Base-by-base conservation (phyloP, 768 basidiomycete genomes). In the Lactarius evosmus region DNA sequence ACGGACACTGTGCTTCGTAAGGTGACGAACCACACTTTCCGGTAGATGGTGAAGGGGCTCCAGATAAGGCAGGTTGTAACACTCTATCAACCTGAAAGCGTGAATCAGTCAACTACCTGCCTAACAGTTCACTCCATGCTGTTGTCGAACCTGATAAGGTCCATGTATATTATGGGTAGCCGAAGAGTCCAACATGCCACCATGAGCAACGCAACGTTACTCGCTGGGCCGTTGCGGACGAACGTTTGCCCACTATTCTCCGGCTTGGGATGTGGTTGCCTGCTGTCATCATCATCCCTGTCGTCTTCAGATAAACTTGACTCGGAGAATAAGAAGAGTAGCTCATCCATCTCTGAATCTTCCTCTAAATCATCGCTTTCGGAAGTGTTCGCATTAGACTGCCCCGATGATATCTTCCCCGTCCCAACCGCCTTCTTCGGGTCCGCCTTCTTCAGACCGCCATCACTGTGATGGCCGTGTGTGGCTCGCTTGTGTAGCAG, bases 131-230 rank as follows among this genome's bases (percentile, higher is more conserved):
- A 8, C 6, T 46, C 29, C 14, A 53, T 32, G 60, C 12, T 19
- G 49, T 11, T 7, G 12, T 34, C 38, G 66, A 70, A 90, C 94
- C 78, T 79, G 50, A 86, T 80, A 56, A 96, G 81, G 71, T 97
- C 93, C 69, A 80, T 81, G 69, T 86, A 89, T 69, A 89, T 76
- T 12, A 90, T 77, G 0, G 94, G 93, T 40, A 94, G 73, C 22
- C 94, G 81, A 72, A 95, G 70, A 25, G 83, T 85, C 91, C 91
- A 94, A 67, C 88, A 89, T 2, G 83, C 89, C 4, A 94, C 72
- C 19, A 89, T 77, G 4, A 96, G 77, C 46, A 94, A 80, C 3
- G 87, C 84, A 33, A 97, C 76, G 32, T 79, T 85, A 56, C 80
- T 80, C 30, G 76, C 77, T 1, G 82, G 78, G 11, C 71, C 72